These are phyloP conservation scores for Phaeodactylum tricornutum DNA, from an alignment of 108 stramenopile species.

Conservation along the genomic window DNA sequence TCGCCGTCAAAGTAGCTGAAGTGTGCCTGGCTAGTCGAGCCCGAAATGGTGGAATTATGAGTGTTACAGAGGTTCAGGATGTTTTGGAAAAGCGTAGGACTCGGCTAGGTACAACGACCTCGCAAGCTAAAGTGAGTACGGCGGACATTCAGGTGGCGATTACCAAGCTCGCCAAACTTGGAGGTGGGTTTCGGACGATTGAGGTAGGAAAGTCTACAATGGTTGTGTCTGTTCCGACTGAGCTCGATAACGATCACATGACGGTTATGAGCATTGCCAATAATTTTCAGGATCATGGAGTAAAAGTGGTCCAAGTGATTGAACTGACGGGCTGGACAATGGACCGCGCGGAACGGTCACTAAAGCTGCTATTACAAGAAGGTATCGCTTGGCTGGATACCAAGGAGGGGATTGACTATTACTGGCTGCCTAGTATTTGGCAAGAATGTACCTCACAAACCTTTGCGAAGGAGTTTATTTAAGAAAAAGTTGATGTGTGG, in stretches of 20 bases:
- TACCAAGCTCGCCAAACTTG: conserved; percentile 56
- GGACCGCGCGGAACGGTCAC: conserved; percentile 60
- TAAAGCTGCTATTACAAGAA: conserved; percentile 57
- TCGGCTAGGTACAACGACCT: conserved; percentile 23
- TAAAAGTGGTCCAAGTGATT: conserved; percentile 42
- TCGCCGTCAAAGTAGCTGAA: conserved; percentile 95
- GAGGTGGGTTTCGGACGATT: conserved; percentile 79
- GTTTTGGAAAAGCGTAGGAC: conserved; percentile 48
- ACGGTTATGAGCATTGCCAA: conserved; percentile 64
- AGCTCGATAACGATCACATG: conserved; percentile 80
- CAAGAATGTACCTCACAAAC: no score
- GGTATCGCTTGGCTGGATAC: conserved; percentile 85
- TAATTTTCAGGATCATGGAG: conserved; percentile 25
- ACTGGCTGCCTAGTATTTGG: conserved; percentile 75
- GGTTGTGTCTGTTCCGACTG: conserved; percentile 81
- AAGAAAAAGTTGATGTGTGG: no score
- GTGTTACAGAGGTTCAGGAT: conserved; percentile 58
- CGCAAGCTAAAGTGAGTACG: conserved; percentile 17
- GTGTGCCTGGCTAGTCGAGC: conserved; percentile 82
- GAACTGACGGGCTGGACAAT: conserved; percentile 40
- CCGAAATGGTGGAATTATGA: conserved; percentile 94
- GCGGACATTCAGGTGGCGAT: conserved; percentile 71
- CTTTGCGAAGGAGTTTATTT: no score
- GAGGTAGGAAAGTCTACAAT: conserved; percentile 54
- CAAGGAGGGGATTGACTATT: conserved; percentile 37